Percentiles rank a stretch among this genome's conserved stretches.
These are phyloP conservation scores for Colletotrichum horii DNA, from an alignment of 2,329 filamentous ascomycete species.

Conservation along the genomic window DNA sequence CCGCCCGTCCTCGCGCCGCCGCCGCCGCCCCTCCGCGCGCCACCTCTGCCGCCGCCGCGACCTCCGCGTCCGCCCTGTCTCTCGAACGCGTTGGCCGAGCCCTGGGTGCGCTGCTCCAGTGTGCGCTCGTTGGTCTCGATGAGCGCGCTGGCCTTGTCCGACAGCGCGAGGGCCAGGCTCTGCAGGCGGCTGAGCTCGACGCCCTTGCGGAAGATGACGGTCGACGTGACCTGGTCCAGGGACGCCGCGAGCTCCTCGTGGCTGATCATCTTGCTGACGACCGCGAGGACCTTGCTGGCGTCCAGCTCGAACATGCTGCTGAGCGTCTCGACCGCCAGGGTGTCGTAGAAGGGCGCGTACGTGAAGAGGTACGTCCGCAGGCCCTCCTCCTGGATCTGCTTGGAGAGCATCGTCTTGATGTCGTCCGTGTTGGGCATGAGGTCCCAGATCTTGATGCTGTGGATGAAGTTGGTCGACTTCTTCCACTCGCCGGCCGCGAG, in stretches of 20 bases:
- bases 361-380: constrained; percentile 98
- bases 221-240: constrained; percentile 95
- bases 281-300: constrained; percentile 87
- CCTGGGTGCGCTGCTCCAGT: constrained; percentile 94
- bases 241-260: constrained; percentile 97
- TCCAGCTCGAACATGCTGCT: constrained; percentile 95
- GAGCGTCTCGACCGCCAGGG: constrained; percentile 83
- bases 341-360: constrained; percentile 99
- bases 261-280: constrained; percentile 99
- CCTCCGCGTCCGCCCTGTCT: constrained; percentile 81
- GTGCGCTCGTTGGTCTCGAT: constrained; percentile 98
- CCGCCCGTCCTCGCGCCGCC: constrained; percentile 65
- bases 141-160: constrained; percentile 93
- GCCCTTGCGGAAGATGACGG: constrained; percentile 99
- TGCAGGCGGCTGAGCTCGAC: constrained; percentile 96
- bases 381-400: constrained; percentile 98
- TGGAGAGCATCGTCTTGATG: constrained; percentile 96
- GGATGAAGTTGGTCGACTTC: constrained; percentile 91
- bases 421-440: constrained; percentile 90
- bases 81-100: constrained; percentile 94
- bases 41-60: constrained; percentile 68
- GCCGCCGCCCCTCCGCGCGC: constrained; percentile 65
- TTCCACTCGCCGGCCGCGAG: constrained; percentile 98
- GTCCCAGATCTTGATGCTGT: constrained; percentile 99
- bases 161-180: constrained; percentile 90